Base-by-base conservation (phyloP, 768 basidiomycete species). In the Phylloporus sp. region DNA sequence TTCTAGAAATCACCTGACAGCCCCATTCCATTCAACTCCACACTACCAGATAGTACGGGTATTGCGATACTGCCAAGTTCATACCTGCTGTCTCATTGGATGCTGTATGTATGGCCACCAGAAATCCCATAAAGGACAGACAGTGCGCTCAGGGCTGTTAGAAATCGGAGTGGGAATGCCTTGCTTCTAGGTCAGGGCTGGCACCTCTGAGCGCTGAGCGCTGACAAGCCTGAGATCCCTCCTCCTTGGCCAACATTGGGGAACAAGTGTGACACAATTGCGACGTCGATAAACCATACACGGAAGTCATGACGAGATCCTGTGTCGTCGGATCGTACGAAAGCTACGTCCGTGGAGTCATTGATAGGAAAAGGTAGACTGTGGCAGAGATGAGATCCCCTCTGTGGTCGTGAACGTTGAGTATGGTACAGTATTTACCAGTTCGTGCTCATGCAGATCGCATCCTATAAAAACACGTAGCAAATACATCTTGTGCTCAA, bases 1-100 rank as follows among this genome's bases (percentile, higher is more conserved):
- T 57, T 51, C 24, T 29, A 52, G 57, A 49, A 39, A 40, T 8
- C 24, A 18, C 13, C 20, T 11, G 38, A 34, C 6, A 34, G 32
- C 18, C 20, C 35, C 10, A 36, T 18, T 18, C 20, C 20, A 3
- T n/a, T 2, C 10, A n/a, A 16, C 36, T 38, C 36, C 36, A 38
- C 36, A 38, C 9, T 10, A n/a, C 36, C 36, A 11, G 18, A 38
- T 38, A 38, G 20, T n/a, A n/a, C n/a, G n/a, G 36, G 36, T 16
- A 16, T n/a, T 35, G 7, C 34, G 34, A 10, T 38, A n/a, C 36
- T 38, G 11, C 38, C 38, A 6, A 12, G 9, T 13, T 20, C 20
- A n/a, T n/a, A n/a, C n/a, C n/a, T n/a, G n/a, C n/a, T n/a, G n/a
- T n/a, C n/a, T 20, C 35, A 36, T 36, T 20, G 35, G 8, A n/a